These are phyloP conservation scores for Spathaspora sp. DNA, from an alignment of 805 yeast genomes.

Conservation along the genomic window DNA sequence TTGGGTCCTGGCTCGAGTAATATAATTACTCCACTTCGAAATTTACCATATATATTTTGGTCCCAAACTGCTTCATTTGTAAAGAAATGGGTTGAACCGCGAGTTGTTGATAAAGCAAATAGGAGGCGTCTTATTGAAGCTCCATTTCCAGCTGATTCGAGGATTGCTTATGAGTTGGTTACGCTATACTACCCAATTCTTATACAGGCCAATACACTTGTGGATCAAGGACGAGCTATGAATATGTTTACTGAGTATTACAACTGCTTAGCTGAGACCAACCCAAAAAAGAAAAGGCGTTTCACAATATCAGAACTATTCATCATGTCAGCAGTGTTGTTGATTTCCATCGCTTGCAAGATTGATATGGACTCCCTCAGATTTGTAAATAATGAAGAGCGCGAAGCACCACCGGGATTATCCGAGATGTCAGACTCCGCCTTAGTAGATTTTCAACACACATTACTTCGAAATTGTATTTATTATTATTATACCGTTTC, in stretches of 20 bases:
- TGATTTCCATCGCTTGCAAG: slow-evolving; percentile 20
- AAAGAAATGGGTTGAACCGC: slow-evolving; percentile 30
- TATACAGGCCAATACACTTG: slow-evolving; percentile 18
- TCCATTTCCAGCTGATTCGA: slow-evolving; percentile 25
- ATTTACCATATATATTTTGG: slow-evolving; percentile 24
- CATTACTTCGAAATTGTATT: slow-evolving; percentile 30
- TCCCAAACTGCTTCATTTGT: slow-evolving; percentile 14
- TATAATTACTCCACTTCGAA: slow-evolving; percentile 22
- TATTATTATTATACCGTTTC: slow-evolving; percentile 51
- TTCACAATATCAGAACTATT: slow-evolving; percentile 30
- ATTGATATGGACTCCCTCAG: slow-evolving; percentile 12
- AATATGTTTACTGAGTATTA: slow-evolving; percentile 24
- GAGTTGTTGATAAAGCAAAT: slow-evolving; percentile 16
- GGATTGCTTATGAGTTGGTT: slow-evolving; percentile 23
- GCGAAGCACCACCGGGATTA: neutral
- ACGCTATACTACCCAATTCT: slow-evolving; percentile 20
- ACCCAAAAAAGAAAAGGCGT: slow-evolving; percentile 7
- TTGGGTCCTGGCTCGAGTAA: slow-evolving; percentile 17
- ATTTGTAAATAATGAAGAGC: neutral
- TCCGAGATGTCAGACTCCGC: neutral
- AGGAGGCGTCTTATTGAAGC: slow-evolving; percentile 15
- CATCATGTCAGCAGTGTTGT: slow-evolving; percentile 27
- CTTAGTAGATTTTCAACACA: slow-evolving; percentile 16
- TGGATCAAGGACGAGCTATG: slow-evolving; percentile 13
- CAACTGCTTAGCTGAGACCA: slow-evolving; percentile 7